A percentile compares a stretch with the other conserved stretches of the same genome.
phyloP scores from a whole-genome alignment of 768 basidiomycete genomes.

The Russula sp. region DNA sequence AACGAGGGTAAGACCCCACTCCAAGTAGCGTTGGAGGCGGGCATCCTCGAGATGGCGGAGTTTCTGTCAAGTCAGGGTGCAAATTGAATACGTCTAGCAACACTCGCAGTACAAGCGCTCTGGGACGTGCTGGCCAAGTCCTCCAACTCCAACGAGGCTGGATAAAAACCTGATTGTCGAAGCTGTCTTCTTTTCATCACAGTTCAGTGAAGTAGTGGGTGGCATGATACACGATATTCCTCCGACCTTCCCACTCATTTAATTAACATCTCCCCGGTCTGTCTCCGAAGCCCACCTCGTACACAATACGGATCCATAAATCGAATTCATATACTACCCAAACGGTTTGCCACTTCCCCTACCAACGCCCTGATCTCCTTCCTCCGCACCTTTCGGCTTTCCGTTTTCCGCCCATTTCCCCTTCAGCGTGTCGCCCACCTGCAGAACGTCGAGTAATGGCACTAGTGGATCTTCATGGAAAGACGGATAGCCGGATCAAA shows the following conservation, averaged over 20 bases:
- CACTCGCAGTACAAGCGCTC: too few relatives aligned
- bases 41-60: too few relatives aligned
- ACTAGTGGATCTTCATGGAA: conserved; percentile 46
- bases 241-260: not conserved
- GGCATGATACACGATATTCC: not conserved
- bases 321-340: too few relatives aligned
- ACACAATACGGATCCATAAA: too few relatives aligned
- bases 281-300: too few relatives aligned
- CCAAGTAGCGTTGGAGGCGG: not conserved
- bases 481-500: conserved; percentile 71
- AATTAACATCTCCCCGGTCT: not conserved
- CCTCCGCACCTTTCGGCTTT: conserved; percentile 50
- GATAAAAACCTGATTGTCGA: too few relatives aligned
- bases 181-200: not conserved
- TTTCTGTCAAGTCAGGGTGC: too few relatives aligned
- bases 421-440: conserved; percentile 47
- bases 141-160: too few relatives aligned
- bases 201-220: not conserved
- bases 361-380: conserved; percentile 60
- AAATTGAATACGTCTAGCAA: too few relatives aligned
- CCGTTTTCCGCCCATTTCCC: conserved; percentile 48
- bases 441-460: conserved; percentile 64
- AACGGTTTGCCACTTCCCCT: conserved; percentile 62
- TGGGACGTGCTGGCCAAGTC: too few relatives aligned
- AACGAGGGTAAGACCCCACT: not conserved